A percentile compares a stretch with the other conserved stretches of the same genome.
Evolutionary conservation across 2,329 filamentous ascomycete genomes (phyloP).

Genomic region (Chaetomiaceae sp.): DNA sequence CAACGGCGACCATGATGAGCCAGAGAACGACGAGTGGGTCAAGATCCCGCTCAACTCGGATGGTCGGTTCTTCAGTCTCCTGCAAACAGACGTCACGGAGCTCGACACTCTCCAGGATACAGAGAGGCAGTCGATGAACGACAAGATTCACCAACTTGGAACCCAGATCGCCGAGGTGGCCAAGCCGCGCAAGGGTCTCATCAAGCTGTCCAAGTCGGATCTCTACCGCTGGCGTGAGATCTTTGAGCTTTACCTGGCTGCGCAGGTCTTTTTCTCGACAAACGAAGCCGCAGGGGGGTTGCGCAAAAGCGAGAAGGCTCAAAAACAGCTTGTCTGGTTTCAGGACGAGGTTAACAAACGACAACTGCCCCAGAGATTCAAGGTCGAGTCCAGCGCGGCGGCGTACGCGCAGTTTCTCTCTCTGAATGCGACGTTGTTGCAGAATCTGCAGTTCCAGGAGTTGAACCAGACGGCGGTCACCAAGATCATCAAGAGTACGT

Average conservation of each 20-base stretch:
- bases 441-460: slow-evolving; percentile 76
- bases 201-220: slow-evolving; percentile 58
- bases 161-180: slow-evolving; percentile 59
- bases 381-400: slow-evolving; percentile 57
- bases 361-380: slow-evolving; percentile 57
- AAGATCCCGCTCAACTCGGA: slow-evolving; percentile 75
- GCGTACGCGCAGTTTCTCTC: slow-evolving; percentile 65
- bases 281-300: slow-evolving; percentile 66
- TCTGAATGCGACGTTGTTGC: slow-evolving; percentile 72
- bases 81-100: slow-evolving; percentile 65
- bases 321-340: slow-evolving; percentile 66
- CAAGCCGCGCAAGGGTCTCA: slow-evolving; percentile 43
- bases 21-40: slow-evolving; percentile 38
- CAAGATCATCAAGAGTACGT: slow-evolving; percentile 80
- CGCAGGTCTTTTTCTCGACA: slow-evolving; percentile 76
- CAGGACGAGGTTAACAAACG: slow-evolving; percentile 60
- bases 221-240: slow-evolving; percentile 73
- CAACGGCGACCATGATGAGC: background rate
- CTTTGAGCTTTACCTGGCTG: slow-evolving; percentile 76
- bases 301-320: slow-evolving; percentile 60
- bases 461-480: slow-evolving; percentile 71
- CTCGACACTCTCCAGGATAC: slow-evolving; percentile 63
- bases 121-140: slow-evolving; percentile 60
- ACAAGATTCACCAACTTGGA: slow-evolving; percentile 60
- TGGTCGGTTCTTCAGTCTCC: slow-evolving; percentile 70